Evolutionary conservation across 495 filamentous ascomycete genomes (phyloP), one percentile per base, ranked within the genome.

Genomic region (Aspergillus carlsbadensis): DNA sequence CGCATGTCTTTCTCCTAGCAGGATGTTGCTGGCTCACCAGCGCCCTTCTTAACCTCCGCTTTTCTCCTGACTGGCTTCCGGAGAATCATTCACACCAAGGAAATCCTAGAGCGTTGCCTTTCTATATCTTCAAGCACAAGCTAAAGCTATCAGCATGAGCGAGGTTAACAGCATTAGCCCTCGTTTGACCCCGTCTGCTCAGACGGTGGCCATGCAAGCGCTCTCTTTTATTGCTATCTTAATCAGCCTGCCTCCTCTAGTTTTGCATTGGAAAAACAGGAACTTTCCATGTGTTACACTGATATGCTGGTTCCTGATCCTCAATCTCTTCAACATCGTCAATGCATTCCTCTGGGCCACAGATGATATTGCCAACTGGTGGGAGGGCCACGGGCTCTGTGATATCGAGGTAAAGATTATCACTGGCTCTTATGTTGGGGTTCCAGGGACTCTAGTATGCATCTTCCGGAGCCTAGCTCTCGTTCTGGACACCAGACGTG

Each of bases 291-390:
- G 81, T 75, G 36, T 85, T 76, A 35, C 65, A 42, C 76, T 96
- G 39, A 83, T 91, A 57, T 64, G 75, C 57, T 89, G 84, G 79
- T 76, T 86, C 49, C 67, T 84, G 18, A 17, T 89, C 10, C 65
- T 84, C 63, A 92, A 93, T 67, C 6, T 87, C 18, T 77, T 85
- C 68, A 86, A 80, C 60, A 81, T 89, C 59, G 63, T 89, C 77
- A 96, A 96, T 67, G 78, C 89, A 10, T 64, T 94, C 36, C 81
- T 96, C 52, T 98, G 94, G 94, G 83, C 82, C 21, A 82, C 78
- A 14, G 85, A 94, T 66, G 76, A 93, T 60, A 73, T 85, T 36
- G 62, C 65, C 0, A 67, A 61, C 5, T 92, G 88, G 86, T 98
- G 81, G 79, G 74, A 81, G 52, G 94, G 94, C 18, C 64, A 73